Conservation (phyloP, 768 basidiomycete species). For the Tricholoma bakamatsutake region DNA sequence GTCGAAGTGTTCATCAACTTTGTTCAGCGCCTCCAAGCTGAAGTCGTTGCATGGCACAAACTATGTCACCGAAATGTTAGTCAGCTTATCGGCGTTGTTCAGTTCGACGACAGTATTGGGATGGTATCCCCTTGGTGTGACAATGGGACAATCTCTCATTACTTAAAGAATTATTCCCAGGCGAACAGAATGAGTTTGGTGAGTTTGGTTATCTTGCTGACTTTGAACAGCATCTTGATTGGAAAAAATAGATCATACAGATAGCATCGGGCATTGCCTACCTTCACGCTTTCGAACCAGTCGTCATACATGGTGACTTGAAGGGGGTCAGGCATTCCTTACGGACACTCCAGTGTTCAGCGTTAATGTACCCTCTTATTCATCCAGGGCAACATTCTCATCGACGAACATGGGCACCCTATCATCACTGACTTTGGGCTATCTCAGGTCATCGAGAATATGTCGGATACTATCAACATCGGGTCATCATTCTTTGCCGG, state of each 20-base stretch:
- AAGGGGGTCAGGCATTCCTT: conserved; percentile 41
- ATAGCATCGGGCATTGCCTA: conserved; percentile 54
- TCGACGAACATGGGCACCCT: conserved; percentile 44
- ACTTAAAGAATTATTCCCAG: conserved; percentile 36
- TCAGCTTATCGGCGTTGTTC: conserved; percentile 49
- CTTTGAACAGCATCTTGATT: not conserved
- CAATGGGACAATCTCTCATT: conserved; percentile 49
- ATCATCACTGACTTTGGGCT: conserved; percentile 61
- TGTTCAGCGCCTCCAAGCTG: conserved; percentile 47
- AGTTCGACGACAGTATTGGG: conserved; percentile 43
- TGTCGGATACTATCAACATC: conserved; percentile 32
- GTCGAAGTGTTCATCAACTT: not conserved
- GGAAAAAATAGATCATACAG: conserved; percentile 36
- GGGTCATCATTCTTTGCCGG: conserved; percentile 41
- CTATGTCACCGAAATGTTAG: conserved; percentile 51
- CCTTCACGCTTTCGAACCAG: conserved; percentile 48
- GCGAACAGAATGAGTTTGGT: conserved; percentile 46
- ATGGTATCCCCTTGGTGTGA: conserved; percentile 65
- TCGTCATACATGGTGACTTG: conserved; percentile 56
- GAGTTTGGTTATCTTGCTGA: conserved; percentile 9
- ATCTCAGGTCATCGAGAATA: conserved; percentile 51
- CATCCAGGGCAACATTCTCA: conserved; percentile 50
- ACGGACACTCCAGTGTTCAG: not conserved
- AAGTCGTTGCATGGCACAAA: conserved; percentile 53
- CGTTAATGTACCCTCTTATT: not conserved